A percentile compares a stretch with the other conserved stretches of the same genome.
Conservation (phyloP, 441 rosid genomes). For the Erysimum cheiri region DNA sequence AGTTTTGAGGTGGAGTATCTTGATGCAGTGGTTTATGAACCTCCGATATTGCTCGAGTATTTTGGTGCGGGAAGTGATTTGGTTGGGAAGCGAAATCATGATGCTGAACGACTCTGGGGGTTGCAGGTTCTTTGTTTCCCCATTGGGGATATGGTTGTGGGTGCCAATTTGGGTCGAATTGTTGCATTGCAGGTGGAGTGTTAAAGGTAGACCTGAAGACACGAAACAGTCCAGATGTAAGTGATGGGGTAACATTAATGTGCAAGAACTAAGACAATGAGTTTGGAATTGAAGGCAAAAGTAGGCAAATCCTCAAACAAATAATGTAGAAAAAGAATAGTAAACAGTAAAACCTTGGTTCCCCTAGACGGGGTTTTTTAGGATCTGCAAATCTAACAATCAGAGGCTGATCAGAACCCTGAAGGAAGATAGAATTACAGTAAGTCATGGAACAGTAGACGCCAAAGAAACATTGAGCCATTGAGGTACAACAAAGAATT, state of each 20-base stretch:
- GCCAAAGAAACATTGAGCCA: conserved; percentile 5
- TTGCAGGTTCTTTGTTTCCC: conserved; percentile 50
- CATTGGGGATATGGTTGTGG: conserved; percentile 53
- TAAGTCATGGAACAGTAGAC: conserved; percentile 33
- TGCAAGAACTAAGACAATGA: conserved; percentile 17
- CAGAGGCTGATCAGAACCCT: conserved; percentile 92
- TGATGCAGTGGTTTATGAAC: conserved; percentile 47
- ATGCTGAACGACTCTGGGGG: conserved; percentile 50
- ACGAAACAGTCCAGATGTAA: neutral
- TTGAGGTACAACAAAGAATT: conserved; percentile 17
- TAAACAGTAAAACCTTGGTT: conserved; percentile 43
- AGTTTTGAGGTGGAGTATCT: conserved; percentile 39
- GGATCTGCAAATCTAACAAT: conserved; percentile 85
- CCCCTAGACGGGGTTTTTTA: conserved; percentile 70
- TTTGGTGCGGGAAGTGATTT: conserved; percentile 51
- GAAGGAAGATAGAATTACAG: conserved; percentile 31
- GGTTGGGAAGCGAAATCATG: conserved; percentile 53
- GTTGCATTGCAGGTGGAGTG: conserved; percentile 58
- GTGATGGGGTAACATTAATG: neutral
- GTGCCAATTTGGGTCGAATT: conserved; percentile 49
- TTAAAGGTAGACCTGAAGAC: conserved; percentile 48
- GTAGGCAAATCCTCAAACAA: conserved; percentile 4
- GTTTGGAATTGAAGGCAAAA: conserved; percentile 9
- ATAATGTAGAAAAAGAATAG: conserved; percentile 2
- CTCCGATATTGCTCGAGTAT: conserved; percentile 54